Evolutionary conservation across 805 yeast species (phyloP), one percentile per base, ranked within the genome.

Genomic region (Brettanomyces sp.): DNA sequence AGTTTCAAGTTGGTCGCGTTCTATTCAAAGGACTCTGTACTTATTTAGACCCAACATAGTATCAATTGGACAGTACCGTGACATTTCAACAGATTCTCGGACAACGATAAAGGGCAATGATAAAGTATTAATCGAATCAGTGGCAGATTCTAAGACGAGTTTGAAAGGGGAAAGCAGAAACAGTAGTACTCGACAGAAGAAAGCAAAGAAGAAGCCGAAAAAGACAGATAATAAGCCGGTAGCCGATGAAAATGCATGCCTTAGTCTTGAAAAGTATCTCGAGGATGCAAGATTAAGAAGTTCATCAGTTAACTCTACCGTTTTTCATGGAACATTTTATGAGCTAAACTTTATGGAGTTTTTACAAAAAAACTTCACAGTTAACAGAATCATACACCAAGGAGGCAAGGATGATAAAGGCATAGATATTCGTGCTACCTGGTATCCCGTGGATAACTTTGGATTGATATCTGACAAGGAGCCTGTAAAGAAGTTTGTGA

Each of bases 321-420:
- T 68, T 2, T 77, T 76, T 54, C 60, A 63, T 42, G 85, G 85
- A 3, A 76, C 80, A 0, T 50, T 78, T 33, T 79, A 78, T 52
- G 85, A 79, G 50, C 58, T 76, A 18, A 56, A 68, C 2, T 65
- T 72, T 25, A 64, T 70, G 49, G 62, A 63, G 4, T 62, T 67
- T 34, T 58, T 79, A 4, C 63, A 66, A 47, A 42, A 59, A 1
- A 52, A 58, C n/a, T 63, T 77, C 24, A 57, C 66, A 18, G 64
- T 75, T 39, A 52, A 55, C 13, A 56, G 65, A 33, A 46, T 77
- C 41, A 49, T 64, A 1, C 70, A 75, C 38, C 69, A 66, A 36
- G 85, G 85, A 1, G 81, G 83, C 1, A 65, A 77, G 1, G 69
- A 70, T 43, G 85, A 79, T 52, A 67, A 72, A 44, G 85, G 85